These are phyloP conservation scores for Silene vulgaris DNA, from an alignment of 179 eudicot genomes.

Conservation along the genomic window DNA sequence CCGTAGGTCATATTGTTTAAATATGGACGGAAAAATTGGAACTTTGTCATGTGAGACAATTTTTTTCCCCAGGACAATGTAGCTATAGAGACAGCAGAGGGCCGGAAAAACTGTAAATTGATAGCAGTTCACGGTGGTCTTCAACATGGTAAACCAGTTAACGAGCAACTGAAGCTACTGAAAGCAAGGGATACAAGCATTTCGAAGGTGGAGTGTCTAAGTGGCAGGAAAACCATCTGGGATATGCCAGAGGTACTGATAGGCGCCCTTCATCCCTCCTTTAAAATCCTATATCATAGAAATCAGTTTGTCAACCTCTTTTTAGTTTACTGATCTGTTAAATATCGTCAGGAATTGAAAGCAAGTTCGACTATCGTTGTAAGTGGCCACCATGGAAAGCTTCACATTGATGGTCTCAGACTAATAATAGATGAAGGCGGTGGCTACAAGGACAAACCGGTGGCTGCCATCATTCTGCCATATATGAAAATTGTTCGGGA, in stretches of 20 bases:
- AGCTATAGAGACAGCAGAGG: constrained; percentile 53
- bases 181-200: constrained; percentile 65
- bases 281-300: not conserved
- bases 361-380: constrained; percentile 49
- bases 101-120: constrained; percentile 52
- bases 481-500: constrained; percentile 65
- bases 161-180: constrained; percentile 58
- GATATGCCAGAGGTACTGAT: constrained; percentile 67
- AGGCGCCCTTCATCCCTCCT: not conserved
- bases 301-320: not conserved
- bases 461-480: constrained; percentile 77
- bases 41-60: not conserved
- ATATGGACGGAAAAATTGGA: not conserved
- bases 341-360: constrained; percentile 47
- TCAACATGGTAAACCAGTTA: constrained; percentile 50
- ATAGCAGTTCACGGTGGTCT: constrained; percentile 89
- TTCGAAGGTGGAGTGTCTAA: constrained; percentile 62
- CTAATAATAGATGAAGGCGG: constrained; percentile 83
- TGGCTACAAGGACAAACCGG: constrained; percentile 53
- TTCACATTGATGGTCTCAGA: constrained; percentile 68
- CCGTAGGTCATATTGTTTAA: not conserved
- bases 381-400: constrained; percentile 94
- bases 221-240: constrained; percentile 78
- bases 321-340: not conserved
- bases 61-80: constrained; percentile 56